Conservation (phyloP, 1,139 yeast species). For the Hyphopichia wangnamkhiaoensis region DNA sequence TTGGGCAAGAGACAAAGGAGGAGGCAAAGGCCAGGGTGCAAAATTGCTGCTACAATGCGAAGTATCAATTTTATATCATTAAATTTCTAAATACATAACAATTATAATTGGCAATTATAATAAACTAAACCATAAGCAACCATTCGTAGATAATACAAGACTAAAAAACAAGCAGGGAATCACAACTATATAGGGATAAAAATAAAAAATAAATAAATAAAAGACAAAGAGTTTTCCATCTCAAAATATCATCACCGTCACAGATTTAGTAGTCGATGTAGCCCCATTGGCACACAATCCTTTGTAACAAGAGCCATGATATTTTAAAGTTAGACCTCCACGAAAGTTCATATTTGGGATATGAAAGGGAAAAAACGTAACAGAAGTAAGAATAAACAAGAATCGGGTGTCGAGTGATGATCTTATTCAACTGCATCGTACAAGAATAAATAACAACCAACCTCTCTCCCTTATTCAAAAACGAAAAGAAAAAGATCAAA, state of each 20-base stretch:
- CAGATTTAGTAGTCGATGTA: slow-evolving; percentile 1
- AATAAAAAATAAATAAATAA: not conserved
- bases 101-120: too few relatives aligned
- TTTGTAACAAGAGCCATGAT: not conserved
- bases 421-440: not conserved
- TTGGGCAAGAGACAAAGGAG: too few relatives aligned
- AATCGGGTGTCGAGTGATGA: too few relatives aligned
- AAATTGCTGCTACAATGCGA: too few relatives aligned
- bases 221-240: slow-evolving; percentile 4
- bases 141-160: too few relatives aligned
- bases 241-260: not conserved
- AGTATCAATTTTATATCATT: too few relatives aligned
- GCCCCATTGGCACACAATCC: slow-evolving; percentile 4
- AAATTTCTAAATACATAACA: too few relatives aligned
- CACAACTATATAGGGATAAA: too few relatives aligned
- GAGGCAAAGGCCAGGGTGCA: too few relatives aligned
- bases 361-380: not conserved
- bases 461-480: not conserved
- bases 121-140: too few relatives aligned
- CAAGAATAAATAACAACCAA: not conserved
- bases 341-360: slow-evolving; percentile 2
- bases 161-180: too few relatives aligned
- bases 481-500: not conserved
- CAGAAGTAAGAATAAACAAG: too few relatives aligned
- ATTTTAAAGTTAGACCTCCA: slow-evolving; percentile 3